Percentiles rank a stretch among this genome's conserved stretches.
phyloP scores from a whole-genome alignment of 2,329 filamentous ascomycete species.

The Cercospora sp. region DNA sequence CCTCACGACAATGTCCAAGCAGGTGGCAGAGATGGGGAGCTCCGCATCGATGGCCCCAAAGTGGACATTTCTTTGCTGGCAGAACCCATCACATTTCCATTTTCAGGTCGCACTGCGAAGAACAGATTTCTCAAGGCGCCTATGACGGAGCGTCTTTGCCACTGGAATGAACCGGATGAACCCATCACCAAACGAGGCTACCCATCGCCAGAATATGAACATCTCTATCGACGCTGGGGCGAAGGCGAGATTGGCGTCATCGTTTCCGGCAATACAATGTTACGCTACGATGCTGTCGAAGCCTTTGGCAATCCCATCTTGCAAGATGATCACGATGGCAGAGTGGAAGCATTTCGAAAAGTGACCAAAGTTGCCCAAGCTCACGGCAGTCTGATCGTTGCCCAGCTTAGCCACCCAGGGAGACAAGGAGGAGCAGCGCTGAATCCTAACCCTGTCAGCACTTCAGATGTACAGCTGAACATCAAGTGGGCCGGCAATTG shows the following conservation, averaged over 20 bases:
- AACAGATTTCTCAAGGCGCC: conserved; percentile 38
- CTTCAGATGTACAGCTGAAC: conserved; percentile 36
- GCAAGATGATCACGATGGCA: conserved; percentile 31
- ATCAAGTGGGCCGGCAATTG: conserved; percentile 33
- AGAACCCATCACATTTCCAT: conserved; percentile 34
- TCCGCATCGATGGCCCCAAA: conserved; percentile 29
- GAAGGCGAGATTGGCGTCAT: conserved; percentile 37
- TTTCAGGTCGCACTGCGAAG: conserved; percentile 32
- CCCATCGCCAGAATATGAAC: conserved; percentile 31
- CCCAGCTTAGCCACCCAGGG: conserved; percentile 36
- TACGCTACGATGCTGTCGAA: conserved; percentile 36
- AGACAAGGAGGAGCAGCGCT: conserved; percentile 33
- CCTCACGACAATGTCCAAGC: conserved; percentile 24
- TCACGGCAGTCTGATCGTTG: conserved; percentile 34
- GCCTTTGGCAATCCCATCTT: conserved; percentile 37
- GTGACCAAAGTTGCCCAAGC: conserved; percentile 30
- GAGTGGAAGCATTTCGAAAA: conserved; percentile 29
- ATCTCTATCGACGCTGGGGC: conserved; percentile 35
- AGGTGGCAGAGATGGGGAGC: conserved; percentile 25
- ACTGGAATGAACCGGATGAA: conserved; percentile 31
- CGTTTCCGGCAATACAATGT: conserved; percentile 36
- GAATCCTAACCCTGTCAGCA: conserved; percentile 36
- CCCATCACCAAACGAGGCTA: conserved; percentile 32
- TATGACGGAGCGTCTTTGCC: conserved; percentile 38
- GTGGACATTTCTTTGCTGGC: conserved; percentile 28